Base-by-base conservation (phyloP, 2,329 filamentous ascomycete genomes). In the Penicillium sp. region DNA sequence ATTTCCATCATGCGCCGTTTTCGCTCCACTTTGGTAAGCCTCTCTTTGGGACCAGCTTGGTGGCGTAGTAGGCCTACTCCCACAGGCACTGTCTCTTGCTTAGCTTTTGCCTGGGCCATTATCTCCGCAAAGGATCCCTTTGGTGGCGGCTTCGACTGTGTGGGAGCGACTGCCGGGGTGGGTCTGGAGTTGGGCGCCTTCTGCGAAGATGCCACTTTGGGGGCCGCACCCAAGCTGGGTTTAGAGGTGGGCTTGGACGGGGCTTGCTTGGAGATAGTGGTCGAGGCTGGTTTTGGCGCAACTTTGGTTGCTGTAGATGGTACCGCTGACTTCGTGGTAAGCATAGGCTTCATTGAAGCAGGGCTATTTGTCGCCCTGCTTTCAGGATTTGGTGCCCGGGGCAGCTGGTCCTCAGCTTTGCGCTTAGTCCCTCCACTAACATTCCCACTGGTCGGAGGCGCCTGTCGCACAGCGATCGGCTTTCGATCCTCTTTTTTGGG, bases 51-150 rank as follows among this genome's bases (percentile, higher is more conserved):
- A 3, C 67, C 69, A 5, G 74, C 53, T 61, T 85, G 83, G 63
- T 86, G 81, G 66, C 82, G 84, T 67, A 85, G 80, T 42, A 79
- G 74, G 37, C 82, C 82, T 36, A 81, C 69, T 52, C 72, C 63
- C 36, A 76, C 69, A 25, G 77, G 72, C 14, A 75, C 76, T 60
- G 77, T 74, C 48, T 79, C 73, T 64, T 76, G 78, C 53, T 78
- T 77, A 46, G 80, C 80, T 66, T 85, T 82, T 42, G 84, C 85
- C 62, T 80, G 78, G 55, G 78, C 77, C 71, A 87, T 78, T 41
- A 86, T 77, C 47, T 84, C 83, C 41, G 83, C 80, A 68, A 81
- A 88, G 1, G 81, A 83, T 28, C 82, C 82, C 63, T 81, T 82
- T 56, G 82, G 82, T 6, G 81, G 80, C 5, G 80, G 71, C 51